Base-by-base conservation (phyloP, 148 eudicot species). In the Amaranthus hypochondriacus region DNA sequence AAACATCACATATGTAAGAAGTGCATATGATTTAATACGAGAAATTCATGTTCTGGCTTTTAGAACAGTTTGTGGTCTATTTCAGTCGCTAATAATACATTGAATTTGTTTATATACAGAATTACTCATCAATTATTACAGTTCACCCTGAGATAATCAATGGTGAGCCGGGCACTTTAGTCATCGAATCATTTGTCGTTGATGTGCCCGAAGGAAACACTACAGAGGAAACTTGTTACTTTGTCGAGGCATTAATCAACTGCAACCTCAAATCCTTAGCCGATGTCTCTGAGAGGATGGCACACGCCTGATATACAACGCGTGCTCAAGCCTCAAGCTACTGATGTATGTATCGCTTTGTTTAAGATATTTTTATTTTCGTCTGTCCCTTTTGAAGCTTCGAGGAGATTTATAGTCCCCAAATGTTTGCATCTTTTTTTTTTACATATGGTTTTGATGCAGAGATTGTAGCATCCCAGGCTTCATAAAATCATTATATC, bases 161-260 rank as follows among this genome's bases (percentile, higher is more conserved):
- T 51, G 92, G 88, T 50, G 82, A 75, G 74, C 77, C 65, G 13
- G 90, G 92, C 48, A 90, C 95, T 6, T 42, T 84, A 48, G 95
- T 90, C 42, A 82, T 88, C 4, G 95, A 90, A 73, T 88, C 95
- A 56, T 90, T 86, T 70, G 86, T 88, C 10, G 95, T 90, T 39
- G 95, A 90, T 56, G 90, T 90, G 48, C 92, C 92, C 1, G 79
- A 88, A 7, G 90, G 95, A 4, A 89, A 89, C 81, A 89, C 95
- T 13, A 82, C 73, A 56, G 90, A 87, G 11, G 95, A 90, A 48
- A 90, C 95, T 15, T 84, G 89, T 80, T 86, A 75, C 82, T 90
- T 90, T 59, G 87, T 90, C 21, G 62, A 82, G 74, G 87, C 95
- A 56, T 70, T 86, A 6, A 83, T 90, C 82, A 86, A 83, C 71